phyloP scores from a whole-genome alignment of 108 stramenopile genomes.

The Cyclostephanos invisitatus region DNA sequence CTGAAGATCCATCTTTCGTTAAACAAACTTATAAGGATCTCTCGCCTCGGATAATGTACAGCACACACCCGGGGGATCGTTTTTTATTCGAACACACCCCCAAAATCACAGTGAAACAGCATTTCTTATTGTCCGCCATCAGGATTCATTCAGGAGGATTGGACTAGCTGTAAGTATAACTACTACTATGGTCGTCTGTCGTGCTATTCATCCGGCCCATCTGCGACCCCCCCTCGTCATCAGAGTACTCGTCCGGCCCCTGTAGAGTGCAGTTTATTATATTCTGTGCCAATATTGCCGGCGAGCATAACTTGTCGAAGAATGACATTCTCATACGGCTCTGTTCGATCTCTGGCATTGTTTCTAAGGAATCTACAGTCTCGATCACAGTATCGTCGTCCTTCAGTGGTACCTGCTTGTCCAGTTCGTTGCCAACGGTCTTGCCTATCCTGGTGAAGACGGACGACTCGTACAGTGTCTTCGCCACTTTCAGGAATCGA shows the following conservation, averaged over 20 bases:
- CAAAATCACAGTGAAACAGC: conserved; percentile 8
- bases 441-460: conserved; percentile 58
- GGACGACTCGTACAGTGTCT: conserved; percentile 85
- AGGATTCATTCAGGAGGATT: not conserved
- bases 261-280: conserved; percentile 38
- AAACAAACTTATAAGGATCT: not conserved
- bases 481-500: conserved; percentile 85
- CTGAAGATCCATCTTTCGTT: not conserved
- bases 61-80: not conserved
- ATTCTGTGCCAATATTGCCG: conserved; percentile 21
- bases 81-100: not conserved
- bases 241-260: conserved; percentile 35
- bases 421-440: conserved; percentile 31
- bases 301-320: conserved; percentile 24
- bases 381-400: conserved; percentile 38
- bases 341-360: conserved; percentile 36
- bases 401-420: conserved; percentile 32
- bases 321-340: not conserved
- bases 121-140: not conserved
- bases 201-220: conserved; percentile 21
- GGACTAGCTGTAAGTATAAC: no score
- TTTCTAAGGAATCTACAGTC: conserved; percentile 35
- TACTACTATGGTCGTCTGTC: conserved; percentile 22
- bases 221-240: conserved; percentile 33
- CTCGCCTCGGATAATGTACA: not conserved